A percentile compares a stretch with the other conserved stretches of the same genome.
Conservation (phyloP, 2,329 filamentous ascomycete species). For the Xylariales sp. region DNA sequence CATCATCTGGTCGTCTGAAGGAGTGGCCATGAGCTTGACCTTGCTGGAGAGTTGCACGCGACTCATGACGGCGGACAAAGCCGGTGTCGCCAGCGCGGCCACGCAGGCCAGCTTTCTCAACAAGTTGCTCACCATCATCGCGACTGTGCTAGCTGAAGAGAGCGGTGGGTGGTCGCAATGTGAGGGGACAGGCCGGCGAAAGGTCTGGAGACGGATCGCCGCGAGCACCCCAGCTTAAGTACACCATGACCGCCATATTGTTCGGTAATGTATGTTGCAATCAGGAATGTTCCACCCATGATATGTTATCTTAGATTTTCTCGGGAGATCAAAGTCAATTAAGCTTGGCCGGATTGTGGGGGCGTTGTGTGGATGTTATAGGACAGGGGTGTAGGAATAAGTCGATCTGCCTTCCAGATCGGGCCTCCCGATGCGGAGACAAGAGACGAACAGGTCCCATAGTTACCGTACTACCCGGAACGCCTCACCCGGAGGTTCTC, state of each 20-base stretch:
- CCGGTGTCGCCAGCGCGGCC: constrained; percentile 3
- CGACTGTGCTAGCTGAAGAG: no score
- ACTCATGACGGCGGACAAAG: constrained; percentile 13
- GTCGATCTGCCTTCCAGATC: background rate
- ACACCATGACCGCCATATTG: no score
- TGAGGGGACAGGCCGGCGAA: no score
- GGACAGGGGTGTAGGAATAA: background rate
- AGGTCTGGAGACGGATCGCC: no score
- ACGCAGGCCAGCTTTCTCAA: constrained; percentile 5
- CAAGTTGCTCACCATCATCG: background rate
- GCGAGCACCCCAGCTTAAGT: no score
- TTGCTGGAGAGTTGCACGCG: constrained; percentile 5
- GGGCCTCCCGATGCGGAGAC: constrained; percentile 2
- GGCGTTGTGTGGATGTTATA: background rate
- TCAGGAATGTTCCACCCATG: no score
- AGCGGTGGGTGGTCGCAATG: no score
- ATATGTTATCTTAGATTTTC: no score
- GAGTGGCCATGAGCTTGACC: constrained; percentile 7
- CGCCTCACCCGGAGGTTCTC: no score
- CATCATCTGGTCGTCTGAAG: constrained; percentile 10
- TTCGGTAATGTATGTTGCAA: no score
- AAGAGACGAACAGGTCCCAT: background rate
- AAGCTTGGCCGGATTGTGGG: no score
- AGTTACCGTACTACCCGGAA: constrained; percentile 4
- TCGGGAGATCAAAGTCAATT: no score